Percentiles rank a stretch among this genome's conserved stretches.
These are phyloP conservation scores for Decorospora gaudefroyi DNA, from an alignment of 2,329 filamentous ascomycete genomes.

Conservation along the genomic window DNA sequence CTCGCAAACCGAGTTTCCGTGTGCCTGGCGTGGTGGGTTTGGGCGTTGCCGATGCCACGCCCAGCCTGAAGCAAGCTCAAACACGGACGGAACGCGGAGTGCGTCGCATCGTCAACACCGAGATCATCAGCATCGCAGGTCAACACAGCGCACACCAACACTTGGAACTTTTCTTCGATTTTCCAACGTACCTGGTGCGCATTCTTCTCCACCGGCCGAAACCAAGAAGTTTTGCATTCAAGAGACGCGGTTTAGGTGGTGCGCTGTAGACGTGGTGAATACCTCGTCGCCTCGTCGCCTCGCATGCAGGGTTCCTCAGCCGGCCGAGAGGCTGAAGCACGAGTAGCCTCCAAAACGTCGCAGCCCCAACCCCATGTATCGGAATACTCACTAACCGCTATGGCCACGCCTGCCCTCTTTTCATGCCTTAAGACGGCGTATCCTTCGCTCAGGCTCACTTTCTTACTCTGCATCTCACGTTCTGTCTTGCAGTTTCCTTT, in stretches of 20 bases:
- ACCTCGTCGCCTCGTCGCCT: too few relatives aligned
- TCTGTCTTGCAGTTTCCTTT: conserved; percentile 37
- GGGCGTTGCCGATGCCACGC: conserved; percentile 7
- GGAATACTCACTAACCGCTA: conserved; percentile 39
- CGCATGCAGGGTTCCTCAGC: conserved; percentile 29
- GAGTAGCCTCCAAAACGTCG: conserved; percentile 45
- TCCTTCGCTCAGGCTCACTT: conserved; percentile 42
- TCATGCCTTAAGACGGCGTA: conserved; percentile 48
- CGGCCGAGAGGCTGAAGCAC: conserved; percentile 44
- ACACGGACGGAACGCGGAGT: conserved; percentile 43
- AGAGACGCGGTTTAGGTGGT: too few relatives aligned
- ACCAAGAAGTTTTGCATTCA: background rate
- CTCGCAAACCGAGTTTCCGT: conserved; percentile 30
- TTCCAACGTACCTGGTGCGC: background rate
- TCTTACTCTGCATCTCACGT: conserved; percentile 37
- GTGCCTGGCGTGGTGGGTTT: conserved; percentile 11
- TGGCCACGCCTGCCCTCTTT: conserved; percentile 30
- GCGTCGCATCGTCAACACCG: conserved; percentile 29
- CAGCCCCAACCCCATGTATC: conserved; percentile 41
- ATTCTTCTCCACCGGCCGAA: background rate
- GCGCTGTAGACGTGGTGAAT: background rate
- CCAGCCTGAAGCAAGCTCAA: conserved; percentile 40
- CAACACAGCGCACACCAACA: too few relatives aligned
- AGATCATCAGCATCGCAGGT: too few relatives aligned
- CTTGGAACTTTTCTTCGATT: background rate